These are phyloP conservation scores for Echium plantagineum DNA, from an alignment of 257 asterid species.

Conservation along the genomic window DNA sequence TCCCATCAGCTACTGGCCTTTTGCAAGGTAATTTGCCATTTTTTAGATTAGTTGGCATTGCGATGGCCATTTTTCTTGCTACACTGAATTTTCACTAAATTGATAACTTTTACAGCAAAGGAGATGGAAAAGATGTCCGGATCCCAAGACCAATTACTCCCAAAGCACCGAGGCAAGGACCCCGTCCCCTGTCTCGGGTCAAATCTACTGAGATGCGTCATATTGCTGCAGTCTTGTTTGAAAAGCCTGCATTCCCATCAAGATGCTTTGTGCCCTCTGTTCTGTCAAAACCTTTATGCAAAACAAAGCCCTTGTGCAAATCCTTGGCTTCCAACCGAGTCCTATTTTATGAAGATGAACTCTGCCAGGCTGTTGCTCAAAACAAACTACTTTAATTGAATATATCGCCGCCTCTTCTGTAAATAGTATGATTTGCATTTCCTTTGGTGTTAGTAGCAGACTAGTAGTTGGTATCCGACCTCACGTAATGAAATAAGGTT, in stretches of 20 bases:
- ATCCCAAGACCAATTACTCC: slow-evolving; percentile 70
- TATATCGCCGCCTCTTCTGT: too few relatives aligned
- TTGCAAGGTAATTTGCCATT: slow-evolving; percentile 34
- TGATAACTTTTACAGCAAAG: slow-evolving; percentile 37
- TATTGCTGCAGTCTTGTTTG: slow-evolving; percentile 84
- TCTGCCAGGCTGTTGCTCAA: slow-evolving; percentile 94
- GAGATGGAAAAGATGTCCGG: slow-evolving; percentile 31
- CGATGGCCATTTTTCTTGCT: background rate
- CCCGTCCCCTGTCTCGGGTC: slow-evolving; percentile 69
- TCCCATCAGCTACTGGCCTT: slow-evolving; percentile 76
- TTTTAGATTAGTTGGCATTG: background rate
- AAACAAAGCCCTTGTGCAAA: slow-evolving; percentile 19
- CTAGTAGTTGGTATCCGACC: too few relatives aligned
- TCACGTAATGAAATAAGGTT: too few relatives aligned
- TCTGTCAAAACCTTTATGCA: slow-evolving; percentile 48
- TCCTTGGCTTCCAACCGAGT: slow-evolving; percentile 75
- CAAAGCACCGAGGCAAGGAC: slow-evolving; percentile 86
- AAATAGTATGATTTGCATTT: too few relatives aligned
- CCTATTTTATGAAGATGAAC: slow-evolving; percentile 76
- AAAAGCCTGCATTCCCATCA: slow-evolving; percentile 45
- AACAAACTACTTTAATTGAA: slow-evolving; percentile 39
- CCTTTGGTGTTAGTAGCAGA: too few relatives aligned
- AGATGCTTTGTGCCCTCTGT: slow-evolving; percentile 65
- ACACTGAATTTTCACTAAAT: background rate
- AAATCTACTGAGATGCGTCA: slow-evolving; percentile 69